Evolutionary conservation across 352 stramenopile species (phyloP).

Genomic region (Globisporangium splendens): DNA sequence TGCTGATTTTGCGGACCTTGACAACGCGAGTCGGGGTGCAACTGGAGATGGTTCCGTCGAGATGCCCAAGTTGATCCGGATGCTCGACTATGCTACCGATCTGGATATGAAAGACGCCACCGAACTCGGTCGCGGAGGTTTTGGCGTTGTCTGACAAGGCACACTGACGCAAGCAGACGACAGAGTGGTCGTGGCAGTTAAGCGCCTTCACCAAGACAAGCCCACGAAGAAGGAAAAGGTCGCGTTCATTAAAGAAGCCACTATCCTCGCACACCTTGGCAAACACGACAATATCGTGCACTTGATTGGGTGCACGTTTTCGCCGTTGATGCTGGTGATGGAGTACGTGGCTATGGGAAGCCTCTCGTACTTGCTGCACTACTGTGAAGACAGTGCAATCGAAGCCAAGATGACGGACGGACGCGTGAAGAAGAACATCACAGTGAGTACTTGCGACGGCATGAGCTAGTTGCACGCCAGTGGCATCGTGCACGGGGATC

Average conservation of each 20-base stretch:
- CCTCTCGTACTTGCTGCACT: slow-evolving; percentile 17
- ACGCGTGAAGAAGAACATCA: slow-evolving; percentile 32
- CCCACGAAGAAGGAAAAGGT: slow-evolving; percentile 30
- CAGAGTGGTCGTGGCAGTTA: slow-evolving; percentile 22
- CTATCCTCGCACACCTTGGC: slow-evolving; percentile 29
- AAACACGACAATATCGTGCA: slow-evolving; percentile 38
- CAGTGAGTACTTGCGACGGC: slow-evolving; percentile 25
- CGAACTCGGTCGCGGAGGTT: slow-evolving; percentile 24
- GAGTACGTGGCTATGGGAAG: slow-evolving; percentile 26
- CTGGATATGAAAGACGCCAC: slow-evolving; percentile 18
- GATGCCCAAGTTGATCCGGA: background rate
- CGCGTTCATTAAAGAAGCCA: slow-evolving; percentile 32
- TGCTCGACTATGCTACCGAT: slow-evolving; percentile 22
- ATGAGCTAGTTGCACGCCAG: slow-evolving; percentile 35
- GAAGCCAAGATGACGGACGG: slow-evolving; percentile 40
- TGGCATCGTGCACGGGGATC: slow-evolving; percentile 50
- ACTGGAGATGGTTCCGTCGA: too few species aligned
- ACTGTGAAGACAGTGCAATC: background rate
- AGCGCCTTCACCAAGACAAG: slow-evolving; percentile 30
- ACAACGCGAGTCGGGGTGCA: too few species aligned
- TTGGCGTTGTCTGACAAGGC: slow-evolving; percentile 24
- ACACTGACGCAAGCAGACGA: slow-evolving; percentile 12
- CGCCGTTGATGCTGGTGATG: slow-evolving; percentile 28
- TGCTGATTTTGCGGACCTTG: too few species aligned
- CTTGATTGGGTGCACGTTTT: slow-evolving; percentile 28